Conservation (phyloP, 768 basidiomycete species). For the Filobasidium floriforme region DNA sequence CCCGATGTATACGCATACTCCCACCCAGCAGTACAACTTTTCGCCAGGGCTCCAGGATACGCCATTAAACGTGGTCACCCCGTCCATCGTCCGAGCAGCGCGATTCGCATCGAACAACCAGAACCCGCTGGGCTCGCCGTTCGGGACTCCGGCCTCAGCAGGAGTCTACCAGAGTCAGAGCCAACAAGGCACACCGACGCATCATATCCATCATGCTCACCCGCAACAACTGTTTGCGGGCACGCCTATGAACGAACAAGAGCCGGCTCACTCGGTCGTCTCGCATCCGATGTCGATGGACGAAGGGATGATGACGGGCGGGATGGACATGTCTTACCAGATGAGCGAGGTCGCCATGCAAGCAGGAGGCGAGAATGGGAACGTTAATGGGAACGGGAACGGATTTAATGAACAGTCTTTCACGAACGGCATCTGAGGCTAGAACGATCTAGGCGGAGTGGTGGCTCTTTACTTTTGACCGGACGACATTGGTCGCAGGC, state of each 20-base stretch:
- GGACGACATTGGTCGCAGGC: too few species aligned
- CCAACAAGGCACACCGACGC: not conserved
- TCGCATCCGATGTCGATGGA: constrained; percentile 18
- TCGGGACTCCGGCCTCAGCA: not conserved
- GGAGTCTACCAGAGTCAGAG: constrained; percentile 6
- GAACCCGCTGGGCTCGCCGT: not conserved
- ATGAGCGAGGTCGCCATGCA: constrained; percentile 1
- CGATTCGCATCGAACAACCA: not conserved
- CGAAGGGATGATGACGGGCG: constrained; percentile 24
- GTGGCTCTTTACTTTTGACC: too few species aligned
- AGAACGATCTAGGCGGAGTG: too few species aligned
- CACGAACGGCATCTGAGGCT: too few species aligned
- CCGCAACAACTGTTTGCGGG: not conserved
- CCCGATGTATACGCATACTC: not conserved
- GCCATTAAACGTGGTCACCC: not conserved
- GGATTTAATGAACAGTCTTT: not conserved
- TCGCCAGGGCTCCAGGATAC: not conserved
- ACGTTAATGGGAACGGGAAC: not conserved
- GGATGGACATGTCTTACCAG: constrained; percentile 21
- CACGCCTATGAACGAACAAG: not conserved
- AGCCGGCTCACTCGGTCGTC: not conserved
- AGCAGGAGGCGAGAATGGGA: not conserved
- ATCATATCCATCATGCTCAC: constrained; percentile 5
- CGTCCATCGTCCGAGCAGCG: constrained; percentile 4
- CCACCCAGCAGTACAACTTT: not conserved